Conservation (phyloP, 1,139 yeast genomes). For the Blastobotrys persicus region DNA sequence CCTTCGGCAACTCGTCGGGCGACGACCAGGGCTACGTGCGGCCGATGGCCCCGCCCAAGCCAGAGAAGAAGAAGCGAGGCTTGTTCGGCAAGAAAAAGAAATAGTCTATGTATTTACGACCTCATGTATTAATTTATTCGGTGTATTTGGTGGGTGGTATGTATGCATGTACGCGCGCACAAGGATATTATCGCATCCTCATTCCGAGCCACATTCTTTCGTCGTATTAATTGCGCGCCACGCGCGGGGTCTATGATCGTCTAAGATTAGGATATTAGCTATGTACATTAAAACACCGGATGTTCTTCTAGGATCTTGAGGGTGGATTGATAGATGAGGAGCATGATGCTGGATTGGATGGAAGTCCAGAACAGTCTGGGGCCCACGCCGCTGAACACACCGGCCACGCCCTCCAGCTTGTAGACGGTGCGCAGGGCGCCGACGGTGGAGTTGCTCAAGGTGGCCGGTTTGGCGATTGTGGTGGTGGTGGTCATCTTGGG, state of each 20-base stretch:
- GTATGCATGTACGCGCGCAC: too few species aligned
- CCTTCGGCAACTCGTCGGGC: constrained; percentile 43
- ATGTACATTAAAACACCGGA: constrained; percentile 7
- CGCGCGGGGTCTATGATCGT: too few species aligned
- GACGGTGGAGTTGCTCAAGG: constrained; percentile 49
- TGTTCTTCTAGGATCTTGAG: constrained; percentile 27
- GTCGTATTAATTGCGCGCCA: too few species aligned
- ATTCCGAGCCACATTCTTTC: not conserved
- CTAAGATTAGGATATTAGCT: too few species aligned
- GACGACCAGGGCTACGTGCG: constrained; percentile 54
- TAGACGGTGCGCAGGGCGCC: constrained; percentile 67
- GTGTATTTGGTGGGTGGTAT: constrained; percentile 9
- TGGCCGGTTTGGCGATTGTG: constrained; percentile 16
- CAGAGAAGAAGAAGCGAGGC: constrained; percentile 66
- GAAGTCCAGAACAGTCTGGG: constrained; percentile 97
- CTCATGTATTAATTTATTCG: constrained; percentile 1
- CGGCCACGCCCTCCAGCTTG: constrained; percentile 69
- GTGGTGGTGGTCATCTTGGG: constrained; percentile 11
- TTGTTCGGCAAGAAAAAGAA: constrained; percentile 69
- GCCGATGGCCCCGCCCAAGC: constrained; percentile 23
- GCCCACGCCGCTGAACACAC: constrained; percentile 91
- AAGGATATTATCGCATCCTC: not conserved
- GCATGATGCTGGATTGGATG: constrained; percentile 91
- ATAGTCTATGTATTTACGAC: constrained; percentile 1
- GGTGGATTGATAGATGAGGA: constrained; percentile 68